Conservation (phyloP, 2,329 filamentous ascomycete species). For the Cladosporium sp. region DNA sequence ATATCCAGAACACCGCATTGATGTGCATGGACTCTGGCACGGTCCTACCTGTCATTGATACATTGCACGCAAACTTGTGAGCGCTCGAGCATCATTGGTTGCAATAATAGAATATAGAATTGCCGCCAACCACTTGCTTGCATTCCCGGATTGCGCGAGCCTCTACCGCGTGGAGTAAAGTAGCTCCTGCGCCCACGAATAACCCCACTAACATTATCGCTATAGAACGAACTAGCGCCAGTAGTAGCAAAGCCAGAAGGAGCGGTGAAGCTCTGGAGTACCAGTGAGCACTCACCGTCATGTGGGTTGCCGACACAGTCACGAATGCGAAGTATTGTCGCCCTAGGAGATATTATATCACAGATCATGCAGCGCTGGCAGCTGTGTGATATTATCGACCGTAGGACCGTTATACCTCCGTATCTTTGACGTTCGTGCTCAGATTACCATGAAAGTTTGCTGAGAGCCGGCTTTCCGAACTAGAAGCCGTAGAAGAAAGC, state of each 20-base stretch:
- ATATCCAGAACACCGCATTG: no score
- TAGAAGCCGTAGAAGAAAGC: neutral
- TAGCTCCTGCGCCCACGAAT: constrained; percentile 5
- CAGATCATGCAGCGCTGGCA: neutral
- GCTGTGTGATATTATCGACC: neutral
- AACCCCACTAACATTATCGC: constrained; percentile 10
- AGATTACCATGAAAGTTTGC: neutral
- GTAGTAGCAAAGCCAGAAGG: constrained; percentile 10
- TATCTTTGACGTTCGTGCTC: neutral
- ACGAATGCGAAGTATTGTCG: neutral
- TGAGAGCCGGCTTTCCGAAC: neutral
- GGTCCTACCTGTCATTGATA: no score
- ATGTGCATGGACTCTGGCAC: no score
- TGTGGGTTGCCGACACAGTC: neutral
- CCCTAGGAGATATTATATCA: constrained; percentile 1
- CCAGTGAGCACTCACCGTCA: constrained; percentile 10
- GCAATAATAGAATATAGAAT: neutral
- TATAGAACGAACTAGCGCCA: constrained; percentile 10
- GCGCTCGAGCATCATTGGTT: neutral
- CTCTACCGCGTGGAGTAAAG: constrained; percentile 12
- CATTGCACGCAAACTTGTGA: neutral
- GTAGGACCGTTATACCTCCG: neutral
- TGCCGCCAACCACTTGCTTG: constrained; percentile 6
- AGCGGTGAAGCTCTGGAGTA: constrained; percentile 13
- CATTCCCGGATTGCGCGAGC: constrained; percentile 6